Conservation (phyloP, 192 early-diverging fungal species). For the Geranomyces variabilis region DNA sequence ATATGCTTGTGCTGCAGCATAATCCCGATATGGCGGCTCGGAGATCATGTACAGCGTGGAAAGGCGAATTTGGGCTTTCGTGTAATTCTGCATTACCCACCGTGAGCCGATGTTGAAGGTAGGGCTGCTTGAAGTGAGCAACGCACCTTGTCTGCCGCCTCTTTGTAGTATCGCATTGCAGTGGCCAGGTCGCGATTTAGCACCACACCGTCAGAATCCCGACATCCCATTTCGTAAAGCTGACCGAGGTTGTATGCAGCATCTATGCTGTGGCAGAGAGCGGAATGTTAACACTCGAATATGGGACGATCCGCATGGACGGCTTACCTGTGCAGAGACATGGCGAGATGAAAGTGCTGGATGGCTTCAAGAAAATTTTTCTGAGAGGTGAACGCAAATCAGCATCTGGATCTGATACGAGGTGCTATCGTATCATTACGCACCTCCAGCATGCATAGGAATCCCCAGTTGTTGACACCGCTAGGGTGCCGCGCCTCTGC, state of each 20-base stretch:
- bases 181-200: conserved; percentile 44
- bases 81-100: conserved; percentile 31
- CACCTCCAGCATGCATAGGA: conserved; percentile 49
- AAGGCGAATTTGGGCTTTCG: conserved; percentile 48
- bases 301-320: background rate
- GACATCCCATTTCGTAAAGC: conserved; percentile 57
- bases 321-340: conserved; percentile 44
- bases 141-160: conserved; percentile 47
- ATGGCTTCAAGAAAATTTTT: conserved; percentile 47
- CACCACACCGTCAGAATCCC: conserved; percentile 39
- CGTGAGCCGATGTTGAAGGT: background rate
- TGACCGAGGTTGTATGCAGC: conserved; percentile 53
- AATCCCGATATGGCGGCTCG: conserved; percentile 30
- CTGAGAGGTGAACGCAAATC: background rate
- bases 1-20: conserved; percentile 29
- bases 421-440: background rate
- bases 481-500: conserved; percentile 48
- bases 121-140: background rate
- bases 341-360: conserved; percentile 49
- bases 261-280: conserved; percentile 37
- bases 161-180: conserved; percentile 51
- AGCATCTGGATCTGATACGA: background rate
- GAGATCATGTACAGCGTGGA: conserved; percentile 31
- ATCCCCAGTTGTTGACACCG: conserved; percentile 53
- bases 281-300: background rate